phyloP scores from a whole-genome alignment of 2,329 filamentous ascomycete genomes.

The Samsoniella hepiali region DNA sequence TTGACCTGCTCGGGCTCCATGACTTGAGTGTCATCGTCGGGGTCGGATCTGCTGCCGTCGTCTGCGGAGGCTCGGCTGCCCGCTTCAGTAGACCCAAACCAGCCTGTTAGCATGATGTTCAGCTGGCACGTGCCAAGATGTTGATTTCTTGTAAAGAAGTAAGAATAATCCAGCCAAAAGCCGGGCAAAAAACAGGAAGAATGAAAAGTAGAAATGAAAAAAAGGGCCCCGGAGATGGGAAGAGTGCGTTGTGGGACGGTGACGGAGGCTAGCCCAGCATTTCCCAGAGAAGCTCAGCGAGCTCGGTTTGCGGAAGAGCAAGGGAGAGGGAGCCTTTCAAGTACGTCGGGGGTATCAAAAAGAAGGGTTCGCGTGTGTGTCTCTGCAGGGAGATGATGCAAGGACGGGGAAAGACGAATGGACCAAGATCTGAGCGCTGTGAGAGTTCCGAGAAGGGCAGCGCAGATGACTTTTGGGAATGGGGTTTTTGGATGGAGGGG shows the following conservation, averaged over 20 bases:
- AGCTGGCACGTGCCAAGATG: slow-evolving; percentile 20
- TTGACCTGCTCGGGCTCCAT: slow-evolving; percentile 93
- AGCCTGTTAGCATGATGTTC: slow-evolving; percentile 41
- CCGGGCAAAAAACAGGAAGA: not conserved
- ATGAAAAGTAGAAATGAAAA: not conserved
- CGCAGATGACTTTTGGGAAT: not conserved
- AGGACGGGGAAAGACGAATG: not conserved
- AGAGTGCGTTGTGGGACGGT: slow-evolving; percentile 1
- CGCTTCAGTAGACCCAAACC: slow-evolving; percentile 37
- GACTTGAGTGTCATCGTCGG: slow-evolving; percentile 70
- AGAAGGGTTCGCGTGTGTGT: not conserved
- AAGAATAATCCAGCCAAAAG: not conserved
- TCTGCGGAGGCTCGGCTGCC: slow-evolving; percentile 56
- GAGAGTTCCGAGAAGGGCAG: not conserved
- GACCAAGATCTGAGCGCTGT: not conserved
- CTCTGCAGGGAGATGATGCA: not conserved
- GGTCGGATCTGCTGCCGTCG: slow-evolving; percentile 45
- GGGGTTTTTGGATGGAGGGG: slow-evolving; percentile 11
- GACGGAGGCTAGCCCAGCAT: slow-evolving; percentile 2
- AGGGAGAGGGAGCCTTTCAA: not conserved
- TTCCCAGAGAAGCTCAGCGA: not conserved
- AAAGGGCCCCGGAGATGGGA: slow-evolving; percentile 11
- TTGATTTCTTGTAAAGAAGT: not conserved
- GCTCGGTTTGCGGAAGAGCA: too few relatives aligned
- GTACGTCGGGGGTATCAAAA: not conserved